Evolutionary conservation across 1,139 yeast genomes (phyloP), one percentile per base, ranked within the genome.

Genomic region (Protomyces pachydermus): DNA sequence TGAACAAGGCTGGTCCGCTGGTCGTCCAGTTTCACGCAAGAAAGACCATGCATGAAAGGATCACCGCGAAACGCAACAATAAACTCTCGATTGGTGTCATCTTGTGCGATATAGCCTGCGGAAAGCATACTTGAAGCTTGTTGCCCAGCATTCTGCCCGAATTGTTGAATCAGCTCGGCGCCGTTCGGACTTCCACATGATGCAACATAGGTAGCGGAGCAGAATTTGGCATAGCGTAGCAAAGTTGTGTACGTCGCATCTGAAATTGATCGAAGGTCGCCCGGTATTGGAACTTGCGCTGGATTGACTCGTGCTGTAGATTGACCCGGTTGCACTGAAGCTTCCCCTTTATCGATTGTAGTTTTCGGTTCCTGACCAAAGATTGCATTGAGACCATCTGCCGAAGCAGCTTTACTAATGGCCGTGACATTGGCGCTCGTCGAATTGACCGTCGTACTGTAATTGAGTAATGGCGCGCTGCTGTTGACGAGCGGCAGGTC

Each of bases 61-160:
- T 57, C 61, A 12, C 61, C 61, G 6, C 39, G 48, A 28, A 57
- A 57, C 4, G 61, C 50, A 53, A 57, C 61, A 16, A 57, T 37
- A 10, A 57, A 25, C 55, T 57, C 61, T 16, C 52, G 46, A 28
- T 35, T 38, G 34, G 23, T 14, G 16, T 57, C 61, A 25, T 57
- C 61, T 18, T 54, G 54, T 18, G 61, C 50, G 18, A 57, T 14
- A 50, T 46, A 57, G 6, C 61, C 61, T 5, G 38, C 25, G 12
- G 50, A 12, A n/a, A 10, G 20, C 14, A 39, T 9, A 28, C 8
- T 28, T 14, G 42, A 12, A 12, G 5, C 6, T 28, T 28, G 48
- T 6, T 18, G n/a, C 9, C 14, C n/a, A 8, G 38, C 39, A 38
- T 25, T 37, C 20, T 25, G 35, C 12, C 54, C 45, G 8, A 57